These are phyloP conservation scores for Pythium aquatile DNA, from an alignment of 352 stramenopile genomes.

Conservation along the genomic window DNA sequence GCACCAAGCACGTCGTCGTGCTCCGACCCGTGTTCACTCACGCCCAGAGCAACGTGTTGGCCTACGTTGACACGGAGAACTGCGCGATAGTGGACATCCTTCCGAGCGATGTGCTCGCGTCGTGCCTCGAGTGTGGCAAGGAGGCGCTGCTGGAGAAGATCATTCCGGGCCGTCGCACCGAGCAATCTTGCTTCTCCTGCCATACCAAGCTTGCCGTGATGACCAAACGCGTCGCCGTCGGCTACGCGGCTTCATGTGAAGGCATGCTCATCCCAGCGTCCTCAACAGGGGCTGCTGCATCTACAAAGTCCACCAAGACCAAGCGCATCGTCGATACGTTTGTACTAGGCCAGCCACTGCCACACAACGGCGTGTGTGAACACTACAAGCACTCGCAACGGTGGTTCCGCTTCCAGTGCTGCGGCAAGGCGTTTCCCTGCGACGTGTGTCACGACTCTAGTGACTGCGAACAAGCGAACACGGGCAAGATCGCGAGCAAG, in stretches of 20 bases:
- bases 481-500: slow-evolving; percentile 75
- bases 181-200: slow-evolving; percentile 71
- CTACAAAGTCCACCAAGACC: slow-evolving; percentile 35
- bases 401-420: slow-evolving; percentile 88
- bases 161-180: slow-evolving; percentile 46
- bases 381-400: slow-evolving; percentile 81
- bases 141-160: slow-evolving; percentile 65
- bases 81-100: slow-evolving; percentile 69
- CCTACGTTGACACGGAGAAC: slow-evolving; percentile 75
- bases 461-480: slow-evolving; percentile 63
- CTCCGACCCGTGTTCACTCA: slow-evolving; percentile 74
- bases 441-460: slow-evolving; percentile 81
- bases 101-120: slow-evolving; percentile 65
- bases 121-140: slow-evolving; percentile 61
- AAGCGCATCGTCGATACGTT: slow-evolving; percentile 51
- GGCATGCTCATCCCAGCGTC: background rate
- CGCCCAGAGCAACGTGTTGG: slow-evolving; percentile 52
- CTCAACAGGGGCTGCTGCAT: background rate
- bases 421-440: slow-evolving; percentile 75
- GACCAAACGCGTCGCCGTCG: slow-evolving; percentile 54
- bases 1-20: slow-evolving; percentile 60
- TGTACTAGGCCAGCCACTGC: slow-evolving; percentile 64
- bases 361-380: slow-evolving; percentile 64
- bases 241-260: slow-evolving; percentile 13
- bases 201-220: slow-evolving; percentile 77